phyloP scores from a whole-genome alignment of 129 eudicot species.

The Calendula officinalis region DNA sequence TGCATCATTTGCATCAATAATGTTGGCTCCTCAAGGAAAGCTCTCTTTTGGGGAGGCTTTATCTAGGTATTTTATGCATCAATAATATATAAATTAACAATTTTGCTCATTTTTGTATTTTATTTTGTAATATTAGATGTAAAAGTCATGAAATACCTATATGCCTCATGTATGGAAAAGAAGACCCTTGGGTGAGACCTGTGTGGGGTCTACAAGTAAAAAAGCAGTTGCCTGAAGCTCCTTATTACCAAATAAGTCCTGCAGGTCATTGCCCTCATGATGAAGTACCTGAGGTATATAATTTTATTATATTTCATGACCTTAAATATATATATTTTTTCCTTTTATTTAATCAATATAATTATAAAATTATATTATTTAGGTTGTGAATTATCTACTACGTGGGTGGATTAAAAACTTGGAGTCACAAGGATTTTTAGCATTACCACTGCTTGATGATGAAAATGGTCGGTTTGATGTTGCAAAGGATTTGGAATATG shows the following conservation, averaged over 20 bases:
- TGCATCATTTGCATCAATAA: conserved; percentile 89
- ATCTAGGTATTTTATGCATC: conserved; percentile 44
- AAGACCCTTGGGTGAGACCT: conserved; percentile 98
- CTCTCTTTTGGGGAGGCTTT: conserved; percentile 78
- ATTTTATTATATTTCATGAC: not conserved
- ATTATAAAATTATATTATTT: not conserved
- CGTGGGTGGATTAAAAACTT: conserved; percentile 90
- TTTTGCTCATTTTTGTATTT: not conserved
- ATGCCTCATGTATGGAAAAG: conserved; percentile 93
- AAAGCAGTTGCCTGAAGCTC: conserved; percentile 79
- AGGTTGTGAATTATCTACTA: conserved; percentile 85
- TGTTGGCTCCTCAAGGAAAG: conserved; percentile 85
- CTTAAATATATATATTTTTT: not conserved
- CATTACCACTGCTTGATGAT: conserved; percentile 70
- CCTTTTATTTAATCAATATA: too few species aligned
- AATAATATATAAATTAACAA: too few species aligned
- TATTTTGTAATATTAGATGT: conserved; percentile 46
- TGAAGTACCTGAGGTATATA: conserved; percentile 94
- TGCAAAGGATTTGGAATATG: conserved; percentile 58
- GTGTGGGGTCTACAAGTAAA: conserved; percentile 88
- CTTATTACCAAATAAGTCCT: conserved; percentile 90
- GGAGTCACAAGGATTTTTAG: conserved; percentile 64
- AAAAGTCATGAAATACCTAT: conserved; percentile 55
- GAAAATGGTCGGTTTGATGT: conserved; percentile 40
- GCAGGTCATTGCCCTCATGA: conserved; percentile 99